These are phyloP conservation scores for Tylopilus vinaceipallidus DNA, from an alignment of 768 basidiomycete species.

Conservation along the genomic window DNA sequence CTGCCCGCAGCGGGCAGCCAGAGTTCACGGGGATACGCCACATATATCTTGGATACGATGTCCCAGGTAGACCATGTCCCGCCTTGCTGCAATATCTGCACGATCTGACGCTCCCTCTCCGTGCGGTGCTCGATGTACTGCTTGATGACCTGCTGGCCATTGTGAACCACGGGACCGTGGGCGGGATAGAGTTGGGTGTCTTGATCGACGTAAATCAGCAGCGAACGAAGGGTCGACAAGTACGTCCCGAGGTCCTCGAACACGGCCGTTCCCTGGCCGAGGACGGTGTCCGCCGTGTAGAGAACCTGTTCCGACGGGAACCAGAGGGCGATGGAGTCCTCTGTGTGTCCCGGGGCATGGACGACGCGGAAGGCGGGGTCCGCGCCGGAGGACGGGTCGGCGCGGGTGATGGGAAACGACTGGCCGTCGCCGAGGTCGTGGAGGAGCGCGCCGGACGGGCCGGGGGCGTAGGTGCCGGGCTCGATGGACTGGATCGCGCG, in stretches of 20 bases:
- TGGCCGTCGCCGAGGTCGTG: slow-evolving; percentile 63
- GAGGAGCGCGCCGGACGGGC: slow-evolving; percentile 41
- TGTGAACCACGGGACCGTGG: slow-evolving; percentile 76
- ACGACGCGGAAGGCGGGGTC: slow-evolving; percentile 53
- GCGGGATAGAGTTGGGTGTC: slow-evolving; percentile 75
- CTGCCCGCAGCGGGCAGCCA: slow-evolving; percentile 72
- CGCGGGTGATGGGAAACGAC: slow-evolving; percentile 36
- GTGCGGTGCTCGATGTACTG: slow-evolving; percentile 80
- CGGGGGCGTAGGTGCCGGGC: slow-evolving; percentile 45
- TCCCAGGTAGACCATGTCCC: slow-evolving; percentile 59
- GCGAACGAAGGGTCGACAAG: slow-evolving; percentile 56
- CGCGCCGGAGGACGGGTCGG: background rate
- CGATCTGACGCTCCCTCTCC: slow-evolving; percentile 77
- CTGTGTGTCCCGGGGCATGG: slow-evolving; percentile 88
- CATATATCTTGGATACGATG: slow-evolving; percentile 66
- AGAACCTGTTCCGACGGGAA: slow-evolving; percentile 69
- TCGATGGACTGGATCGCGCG: slow-evolving; percentile 41
- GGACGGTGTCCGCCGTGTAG: slow-evolving; percentile 88
- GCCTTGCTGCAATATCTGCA: slow-evolving; percentile 45
- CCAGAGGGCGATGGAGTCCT: slow-evolving; percentile 77
- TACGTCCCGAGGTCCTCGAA: slow-evolving; percentile 83
- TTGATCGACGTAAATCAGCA: slow-evolving; percentile 44
- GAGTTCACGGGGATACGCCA: slow-evolving; percentile 64
- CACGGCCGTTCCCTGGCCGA: slow-evolving; percentile 87
- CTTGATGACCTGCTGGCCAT: slow-evolving; percentile 59